Evolutionary conservation across 352 stramenopile species (phyloP), one percentile per base, ranked within the genome.

Genomic region (Albugo laibachii): DNA sequence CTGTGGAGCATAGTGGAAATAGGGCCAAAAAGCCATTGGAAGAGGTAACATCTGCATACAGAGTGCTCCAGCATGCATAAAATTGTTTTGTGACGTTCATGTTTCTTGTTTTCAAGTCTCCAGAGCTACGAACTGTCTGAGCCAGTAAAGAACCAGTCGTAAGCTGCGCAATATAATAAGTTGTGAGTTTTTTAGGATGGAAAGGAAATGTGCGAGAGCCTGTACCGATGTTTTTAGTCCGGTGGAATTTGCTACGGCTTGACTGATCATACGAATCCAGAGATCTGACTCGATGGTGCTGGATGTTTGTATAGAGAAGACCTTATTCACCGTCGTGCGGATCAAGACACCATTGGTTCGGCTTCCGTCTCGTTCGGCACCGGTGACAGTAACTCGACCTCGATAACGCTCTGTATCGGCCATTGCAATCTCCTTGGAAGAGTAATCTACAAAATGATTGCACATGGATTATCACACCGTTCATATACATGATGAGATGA

Each of bases 241-340:
- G 15, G 54, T 62, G 21, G 54, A 53, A 51, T 83, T 79, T 42
- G 61, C 53, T 20, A 89, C 74, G 1, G 77, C 66, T 50, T 85
- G 73, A 50, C 82, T 66, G 49, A 89, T 61, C 77, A 89, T 89
- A 49, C 71, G 70, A 51, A 87, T 57, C 77, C 77, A 89, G 48
- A 89, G 72, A 42, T 89, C 74, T 41, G 74, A 80, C 57, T 89
- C 77, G 31, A 84, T 68, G 24, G 64, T 57, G 19, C 72, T 83
- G 50, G 74, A 75, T 49, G 74, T 87, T 62, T 87, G 84, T 56
- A 89, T 79, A 48, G 65, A 63, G 54, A 89, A 89, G 15, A 83
- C 52, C 52, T 87, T 87, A 67, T 87, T 77, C 53, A 87, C 87
- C 13, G 77, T 85, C 14, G 77, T 89, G 0, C 74, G 85, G 46